A percentile compares a stretch with the other conserved stretches of the same genome.
phyloP scores from a whole-genome alignment of 306 rosid genomes.

The Citrullus amarus region DNA sequence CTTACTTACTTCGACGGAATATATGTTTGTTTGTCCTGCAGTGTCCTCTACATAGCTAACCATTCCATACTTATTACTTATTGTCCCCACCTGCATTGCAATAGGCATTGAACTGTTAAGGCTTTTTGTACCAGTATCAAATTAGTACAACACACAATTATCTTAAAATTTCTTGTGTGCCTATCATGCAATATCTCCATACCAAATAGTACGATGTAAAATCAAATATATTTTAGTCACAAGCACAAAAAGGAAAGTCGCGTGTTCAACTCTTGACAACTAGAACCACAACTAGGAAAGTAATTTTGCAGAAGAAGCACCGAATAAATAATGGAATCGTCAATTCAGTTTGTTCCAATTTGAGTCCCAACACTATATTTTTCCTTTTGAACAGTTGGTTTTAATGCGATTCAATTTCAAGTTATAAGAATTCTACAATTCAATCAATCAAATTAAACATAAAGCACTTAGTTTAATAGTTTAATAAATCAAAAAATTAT shows the following conservation, averaged over 20 bases:
- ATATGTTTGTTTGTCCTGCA: slow-evolving; percentile 94
- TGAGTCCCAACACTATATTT: not conserved
- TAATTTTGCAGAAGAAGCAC: too few relatives aligned
- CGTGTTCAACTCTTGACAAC: not conserved
- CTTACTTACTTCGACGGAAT: slow-evolving; percentile 73
- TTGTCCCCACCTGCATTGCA: slow-evolving; percentile 56
- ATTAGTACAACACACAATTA: not conserved
- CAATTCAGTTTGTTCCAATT: not conserved
- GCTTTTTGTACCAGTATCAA: not conserved
- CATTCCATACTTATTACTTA: slow-evolving; percentile 56
- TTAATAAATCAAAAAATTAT: not conserved
- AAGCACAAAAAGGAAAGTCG: not conserved
- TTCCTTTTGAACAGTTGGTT: not conserved
- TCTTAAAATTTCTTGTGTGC: not conserved
- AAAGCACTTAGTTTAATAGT: not conserved
- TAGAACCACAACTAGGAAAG: not conserved
- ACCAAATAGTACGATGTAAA: not conserved
- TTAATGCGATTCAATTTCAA: not conserved
- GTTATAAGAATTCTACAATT: not conserved
- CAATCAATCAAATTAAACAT: not conserved
- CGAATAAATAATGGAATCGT: not conserved
- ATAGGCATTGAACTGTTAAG: not conserved
- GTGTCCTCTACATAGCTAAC: slow-evolving; percentile 98
- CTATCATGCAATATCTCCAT: not conserved
- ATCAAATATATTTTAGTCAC: not conserved